These are phyloP conservation scores for Calonectria leucothoes DNA, from an alignment of 2,329 filamentous ascomycete species.

Conservation along the genomic window DNA sequence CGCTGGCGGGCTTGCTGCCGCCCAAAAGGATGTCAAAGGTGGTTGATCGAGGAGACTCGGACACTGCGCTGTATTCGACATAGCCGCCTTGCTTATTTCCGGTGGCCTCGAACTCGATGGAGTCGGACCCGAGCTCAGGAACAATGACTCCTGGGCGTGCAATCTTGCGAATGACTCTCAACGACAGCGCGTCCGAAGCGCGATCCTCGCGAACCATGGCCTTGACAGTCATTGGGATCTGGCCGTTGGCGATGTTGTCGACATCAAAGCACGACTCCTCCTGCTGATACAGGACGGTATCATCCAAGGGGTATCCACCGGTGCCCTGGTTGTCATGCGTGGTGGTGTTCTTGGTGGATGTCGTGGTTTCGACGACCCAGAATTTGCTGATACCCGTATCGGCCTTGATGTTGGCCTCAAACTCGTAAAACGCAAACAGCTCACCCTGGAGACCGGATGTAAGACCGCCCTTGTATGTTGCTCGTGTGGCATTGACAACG, in stretches of 20 bases:
- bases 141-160: background rate
- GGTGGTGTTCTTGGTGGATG: background rate
- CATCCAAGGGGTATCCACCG: slow-evolving; percentile 1
- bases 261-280: background rate
- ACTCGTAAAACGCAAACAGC: background rate
- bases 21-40: slow-evolving; percentile 19
- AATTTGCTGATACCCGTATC: slow-evolving; percentile 13
- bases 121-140: slow-evolving; percentile 8
- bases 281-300: background rate
- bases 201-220: slow-evolving; percentile 21
- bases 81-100: slow-evolving; percentile 26
- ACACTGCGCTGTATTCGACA: slow-evolving; percentile 16
- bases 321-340: slow-evolving; percentile 13
- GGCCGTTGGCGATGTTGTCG: background rate
- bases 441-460: background rate
- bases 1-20: background rate
- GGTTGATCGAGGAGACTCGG: background rate
- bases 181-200: slow-evolving; percentile 17
- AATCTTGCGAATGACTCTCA: slow-evolving; percentile 7
- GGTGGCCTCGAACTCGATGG: slow-evolving; percentile 25
- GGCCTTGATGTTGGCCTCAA: slow-evolving; percentile 2
- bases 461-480: background rate
- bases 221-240: background rate
- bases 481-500: background rate
- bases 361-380: background rate